Evolutionary conservation across 345 rosid species (phyloP).

Genomic region (Syzygium grande): DNA sequence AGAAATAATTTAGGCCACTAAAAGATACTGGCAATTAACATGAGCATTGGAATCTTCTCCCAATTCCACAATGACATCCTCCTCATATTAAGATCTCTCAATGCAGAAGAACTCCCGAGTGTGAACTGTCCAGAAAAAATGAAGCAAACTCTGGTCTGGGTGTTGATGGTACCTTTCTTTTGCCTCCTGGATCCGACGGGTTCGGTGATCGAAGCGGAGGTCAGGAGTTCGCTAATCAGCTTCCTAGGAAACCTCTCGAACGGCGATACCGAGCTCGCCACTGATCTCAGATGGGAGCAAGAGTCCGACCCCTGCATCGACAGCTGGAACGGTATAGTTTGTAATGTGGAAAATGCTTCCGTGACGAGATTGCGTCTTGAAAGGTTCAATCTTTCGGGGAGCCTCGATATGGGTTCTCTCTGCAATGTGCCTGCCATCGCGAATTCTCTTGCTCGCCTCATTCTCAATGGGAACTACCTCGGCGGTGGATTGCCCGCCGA

Average conservation of each 20-base stretch:
- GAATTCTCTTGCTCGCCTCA: conserved; percentile 16
- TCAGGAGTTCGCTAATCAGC: conserved; percentile 1
- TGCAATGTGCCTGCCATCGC: conserved; percentile 28
- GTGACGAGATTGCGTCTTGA: conserved; percentile 18
- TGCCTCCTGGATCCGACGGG: background rate
- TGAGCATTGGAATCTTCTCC: conserved; percentile 7
- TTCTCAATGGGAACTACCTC: conserved; percentile 22
- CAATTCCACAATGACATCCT: background rate
- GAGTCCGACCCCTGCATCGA: conserved; percentile 39
- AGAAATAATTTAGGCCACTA: background rate
- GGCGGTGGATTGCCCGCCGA: conserved; percentile 21
- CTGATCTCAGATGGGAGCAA: conserved; percentile 8
- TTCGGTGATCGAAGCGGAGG: background rate
- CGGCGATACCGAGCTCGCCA: background rate
- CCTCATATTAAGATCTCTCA: background rate
- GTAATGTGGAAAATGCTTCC: conserved; percentile 10
- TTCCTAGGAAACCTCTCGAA: conserved; percentile 2
- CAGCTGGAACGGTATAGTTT: conserved; percentile 21
- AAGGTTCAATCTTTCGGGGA: conserved; percentile 25
- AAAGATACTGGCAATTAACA: background rate
- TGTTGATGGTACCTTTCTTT: background rate
- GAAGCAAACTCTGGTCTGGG: background rate
- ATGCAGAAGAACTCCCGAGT: background rate
- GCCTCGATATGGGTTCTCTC: conserved; percentile 25
- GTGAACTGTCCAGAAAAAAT: background rate